These are phyloP conservation scores for Eimeria tenella DNA, from an alignment of 169 alveolate genomes.

Conservation along the genomic window DNA sequence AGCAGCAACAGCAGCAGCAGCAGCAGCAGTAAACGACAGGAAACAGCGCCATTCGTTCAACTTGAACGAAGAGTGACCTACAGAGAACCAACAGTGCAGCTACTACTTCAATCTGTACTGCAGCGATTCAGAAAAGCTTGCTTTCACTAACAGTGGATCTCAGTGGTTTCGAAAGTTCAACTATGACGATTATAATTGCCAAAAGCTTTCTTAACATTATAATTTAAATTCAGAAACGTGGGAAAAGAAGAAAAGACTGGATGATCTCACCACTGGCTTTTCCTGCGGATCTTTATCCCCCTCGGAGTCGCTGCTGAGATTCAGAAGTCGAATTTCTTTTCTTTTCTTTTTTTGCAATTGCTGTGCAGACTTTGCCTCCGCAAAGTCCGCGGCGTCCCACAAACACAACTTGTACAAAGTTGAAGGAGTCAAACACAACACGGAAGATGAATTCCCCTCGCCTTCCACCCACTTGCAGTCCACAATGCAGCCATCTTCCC, in stretches of 20 bases:
- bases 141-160: too few species aligned
- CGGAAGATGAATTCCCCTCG: not conserved
- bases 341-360: not conserved
- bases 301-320: constrained; percentile 49
- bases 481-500: constrained; percentile 25
- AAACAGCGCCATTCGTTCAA: too few species aligned
- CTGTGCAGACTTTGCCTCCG: not conserved
- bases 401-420: not conserved
- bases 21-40: too few species aligned
- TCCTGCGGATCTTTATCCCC: not conserved
- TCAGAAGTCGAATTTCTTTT: not conserved
- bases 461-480: constrained; percentile 42
- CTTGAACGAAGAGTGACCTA: too few species aligned
- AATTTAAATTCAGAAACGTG: not conserved
- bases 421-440: constrained; percentile 29
- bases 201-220: too few species aligned
- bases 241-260: too few species aligned
- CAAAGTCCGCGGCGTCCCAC: not conserved
- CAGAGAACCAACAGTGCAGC: too few species aligned
- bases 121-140: too few species aligned
- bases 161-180: too few species aligned
- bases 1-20: too few species aligned
- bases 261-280: not conserved
- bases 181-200: too few species aligned
- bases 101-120: too few species aligned